phyloP scores from a whole-genome alignment of 129 eudicot species.

The Scalesia atractyloides region DNA sequence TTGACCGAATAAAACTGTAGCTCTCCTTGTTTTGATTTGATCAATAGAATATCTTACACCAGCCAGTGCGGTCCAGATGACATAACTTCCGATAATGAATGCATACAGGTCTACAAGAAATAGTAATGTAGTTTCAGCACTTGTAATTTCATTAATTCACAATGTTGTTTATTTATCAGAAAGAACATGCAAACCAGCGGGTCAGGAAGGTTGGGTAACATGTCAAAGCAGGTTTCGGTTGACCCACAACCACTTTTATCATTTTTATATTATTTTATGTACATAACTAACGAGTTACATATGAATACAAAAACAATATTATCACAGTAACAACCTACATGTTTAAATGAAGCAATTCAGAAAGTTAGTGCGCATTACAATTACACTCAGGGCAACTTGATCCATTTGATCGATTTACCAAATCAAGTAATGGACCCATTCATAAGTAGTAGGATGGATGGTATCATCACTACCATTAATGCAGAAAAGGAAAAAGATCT shows the following conservation, averaged over 20 bases:
- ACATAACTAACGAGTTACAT: not conserved
- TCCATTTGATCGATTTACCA: not conserved
- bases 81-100: slow-evolving; percentile 81
- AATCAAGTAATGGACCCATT: not conserved
- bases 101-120: slow-evolving; percentile 65
- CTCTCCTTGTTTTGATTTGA: slow-evolving; percentile 62
- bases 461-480: not conserved
- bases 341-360: not conserved
- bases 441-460: not conserved
- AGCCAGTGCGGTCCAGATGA: slow-evolving; percentile 78
- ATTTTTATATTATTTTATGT: not conserved
- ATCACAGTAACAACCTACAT: not conserved
- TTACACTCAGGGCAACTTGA: not conserved
- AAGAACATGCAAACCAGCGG: not conserved
- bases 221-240: not conserved
- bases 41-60: slow-evolving; percentile 71
- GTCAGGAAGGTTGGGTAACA: slow-evolving; percentile 3
- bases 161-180: slow-evolving; percentile 4
- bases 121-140: not conserved
- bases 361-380: not conserved
- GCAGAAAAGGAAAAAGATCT: slow-evolving; percentile 1
- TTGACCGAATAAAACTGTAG: slow-evolving; percentile 61
- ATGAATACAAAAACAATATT: slow-evolving; percentile 1
- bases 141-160: not conserved
- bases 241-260: not conserved